Base-by-base conservation (phyloP, 139 green algal species). In the Trebouxia sp. region DNA sequence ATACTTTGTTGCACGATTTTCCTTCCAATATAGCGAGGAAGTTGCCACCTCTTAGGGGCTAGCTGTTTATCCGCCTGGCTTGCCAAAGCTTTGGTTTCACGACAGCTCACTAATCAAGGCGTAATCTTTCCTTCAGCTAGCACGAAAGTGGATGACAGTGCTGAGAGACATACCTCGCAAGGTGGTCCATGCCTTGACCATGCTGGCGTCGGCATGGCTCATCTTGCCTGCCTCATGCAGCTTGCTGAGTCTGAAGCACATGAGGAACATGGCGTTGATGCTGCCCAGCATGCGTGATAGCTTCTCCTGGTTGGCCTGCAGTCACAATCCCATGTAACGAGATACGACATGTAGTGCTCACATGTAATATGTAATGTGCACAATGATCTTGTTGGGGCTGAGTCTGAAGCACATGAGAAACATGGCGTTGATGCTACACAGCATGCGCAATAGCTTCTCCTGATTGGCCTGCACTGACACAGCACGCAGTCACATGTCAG, bases 111-210 rank as follows among this genome's bases (percentile, higher is more conserved):
- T 3, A 17, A 58, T 17, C 50, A 58, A 9, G 26, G 3, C 22
- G 50, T 6, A 22, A 17, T 22, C 50, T 58, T 58, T 17, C 20
- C 20, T 22, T 58, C 4, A 1, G 20, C 50, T 6, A 58, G 50
- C 3, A 5, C 50, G 4, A 3, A 28, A 22, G 22, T 17, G 12
- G 17, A 48, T 12, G 43, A 11, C 11, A 48, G n/a, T n/a, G 26
- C 65, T 6, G n/a, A 10, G 20, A 78, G 55, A 20, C 89, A 89
- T 22, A 77, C 69, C 72, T 10, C 91, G 80, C 62, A 91, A 80
- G 9, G 93, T 97, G 78, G 83, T 97, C 94, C 94, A 98, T 0
- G 94, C 92, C 91, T 98, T 98, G 45, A 94, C 93, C 70, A 97
- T 88, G 50, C 82, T 91, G 20, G 93, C 89, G 85, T 94, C 88